Evolutionary conservation across 805 yeast genomes (phyloP).

Genomic region (Kluyveromyces wickerhamii): DNA sequence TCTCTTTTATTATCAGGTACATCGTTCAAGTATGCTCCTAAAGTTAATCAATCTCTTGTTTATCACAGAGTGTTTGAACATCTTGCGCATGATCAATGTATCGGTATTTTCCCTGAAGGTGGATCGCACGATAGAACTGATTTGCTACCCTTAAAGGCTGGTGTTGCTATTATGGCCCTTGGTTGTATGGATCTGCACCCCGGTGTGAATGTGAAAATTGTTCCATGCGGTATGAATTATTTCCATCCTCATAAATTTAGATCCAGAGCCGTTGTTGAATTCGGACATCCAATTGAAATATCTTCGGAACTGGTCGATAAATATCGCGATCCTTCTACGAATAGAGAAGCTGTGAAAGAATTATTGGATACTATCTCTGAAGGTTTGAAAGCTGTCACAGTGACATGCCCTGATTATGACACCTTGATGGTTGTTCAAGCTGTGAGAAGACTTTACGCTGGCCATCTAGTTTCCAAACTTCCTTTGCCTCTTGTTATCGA

Average conservation of each 20-base stretch:
- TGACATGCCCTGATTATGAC: conserved; percentile 82
- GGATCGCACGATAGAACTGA: conserved; percentile 96
- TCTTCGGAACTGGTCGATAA: conserved; percentile 50
- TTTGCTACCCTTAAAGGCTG: conserved; percentile 86
- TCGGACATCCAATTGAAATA: conserved; percentile 80
- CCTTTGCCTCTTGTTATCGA: conserved; percentile 83
- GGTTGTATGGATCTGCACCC: conserved; percentile 84
- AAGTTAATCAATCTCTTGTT: conserved; percentile 79
- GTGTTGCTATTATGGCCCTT: conserved; percentile 96
- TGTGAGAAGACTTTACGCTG: conserved; percentile 79
- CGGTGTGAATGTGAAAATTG: conserved; percentile 69
- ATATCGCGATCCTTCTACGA: conserved; percentile 56
- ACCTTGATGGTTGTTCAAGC: conserved; percentile 86
- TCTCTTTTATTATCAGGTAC: conserved; percentile 44
- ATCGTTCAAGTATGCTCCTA: conserved; percentile 62
- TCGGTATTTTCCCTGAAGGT: conserved; percentile 97
- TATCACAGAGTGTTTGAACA: conserved; percentile 81
- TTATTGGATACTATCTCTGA: conserved; percentile 62
- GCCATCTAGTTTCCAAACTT: conserved; percentile 59
- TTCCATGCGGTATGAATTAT: conserved; percentile 96
- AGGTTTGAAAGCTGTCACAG: conserved; percentile 78
- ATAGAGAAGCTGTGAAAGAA: conserved; percentile 64
- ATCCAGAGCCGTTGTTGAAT: conserved; percentile 91
- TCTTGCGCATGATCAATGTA: conserved; percentile 66
- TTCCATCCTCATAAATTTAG: conserved; percentile 94